Conservation (phyloP, 352 stramenopile species). For the Phytophthora vignae region DNA sequence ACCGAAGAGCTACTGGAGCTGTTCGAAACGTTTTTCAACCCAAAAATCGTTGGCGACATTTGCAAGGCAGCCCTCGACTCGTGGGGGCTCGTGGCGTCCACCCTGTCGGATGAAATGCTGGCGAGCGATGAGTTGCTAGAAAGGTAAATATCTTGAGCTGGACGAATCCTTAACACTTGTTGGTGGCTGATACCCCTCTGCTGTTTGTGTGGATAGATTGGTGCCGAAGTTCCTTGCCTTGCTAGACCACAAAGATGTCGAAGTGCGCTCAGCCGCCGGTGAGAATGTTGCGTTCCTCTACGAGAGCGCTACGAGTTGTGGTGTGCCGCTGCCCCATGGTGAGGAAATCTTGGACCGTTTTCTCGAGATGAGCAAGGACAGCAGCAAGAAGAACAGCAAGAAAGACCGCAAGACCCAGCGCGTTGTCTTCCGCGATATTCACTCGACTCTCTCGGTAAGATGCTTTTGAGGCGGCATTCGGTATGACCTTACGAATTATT, state of each 20-base stretch:
- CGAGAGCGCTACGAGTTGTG: constrained; percentile 64
- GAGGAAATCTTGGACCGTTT: constrained; percentile 79
- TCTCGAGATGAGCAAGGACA: constrained; percentile 86
- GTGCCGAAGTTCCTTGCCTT: constrained; percentile 76
- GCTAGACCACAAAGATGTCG: constrained; percentile 82
- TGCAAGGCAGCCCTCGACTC: constrained; percentile 72
- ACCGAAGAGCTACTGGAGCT: constrained; percentile 66
- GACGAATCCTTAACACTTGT: background rate
- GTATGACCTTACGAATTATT: background rate
- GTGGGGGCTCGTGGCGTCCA: constrained; percentile 79
- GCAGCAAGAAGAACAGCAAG: constrained; percentile 92
- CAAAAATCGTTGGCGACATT: constrained; percentile 70
- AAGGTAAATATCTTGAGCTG: constrained; percentile 40
- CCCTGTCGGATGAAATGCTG: constrained; percentile 62
- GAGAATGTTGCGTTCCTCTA: constrained; percentile 90
- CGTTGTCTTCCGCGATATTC: constrained; percentile 85
- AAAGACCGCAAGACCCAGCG: constrained; percentile 89
- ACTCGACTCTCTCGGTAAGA: constrained; percentile 77
- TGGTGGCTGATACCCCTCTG: background rate
- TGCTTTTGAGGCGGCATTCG: background rate
- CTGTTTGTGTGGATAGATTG: constrained; percentile 42
- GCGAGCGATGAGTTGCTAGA: constrained; percentile 61
- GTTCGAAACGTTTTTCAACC: constrained; percentile 75
- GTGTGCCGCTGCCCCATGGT: constrained; percentile 59
- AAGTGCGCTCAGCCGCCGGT: constrained; percentile 79